A percentile compares a stretch with the other conserved stretches of the same genome.
Conservation (phyloP, 495 filamentous ascomycete species). For the Extremus antarcticus region DNA sequence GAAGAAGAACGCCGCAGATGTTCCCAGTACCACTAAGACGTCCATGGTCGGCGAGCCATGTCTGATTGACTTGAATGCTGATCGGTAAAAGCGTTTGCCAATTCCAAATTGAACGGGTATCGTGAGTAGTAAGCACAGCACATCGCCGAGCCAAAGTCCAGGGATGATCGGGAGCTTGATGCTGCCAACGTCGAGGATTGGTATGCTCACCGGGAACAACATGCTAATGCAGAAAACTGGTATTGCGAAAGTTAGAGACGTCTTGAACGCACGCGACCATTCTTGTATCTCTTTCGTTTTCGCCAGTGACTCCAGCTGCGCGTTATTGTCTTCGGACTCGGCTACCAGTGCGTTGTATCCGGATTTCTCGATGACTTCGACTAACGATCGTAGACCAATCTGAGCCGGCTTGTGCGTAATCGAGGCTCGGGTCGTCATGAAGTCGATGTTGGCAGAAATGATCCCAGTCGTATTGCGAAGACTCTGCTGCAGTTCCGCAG, state of each 20-base stretch:
- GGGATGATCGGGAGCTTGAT: slow-evolving; percentile 44
- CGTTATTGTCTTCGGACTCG: slow-evolving; percentile 90
- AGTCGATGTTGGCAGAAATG: slow-evolving; percentile 56
- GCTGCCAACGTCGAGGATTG: slow-evolving; percentile 58
- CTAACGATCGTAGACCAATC: slow-evolving; percentile 69
- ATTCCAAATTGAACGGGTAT: slow-evolving; percentile 95
- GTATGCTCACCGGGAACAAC: slow-evolving; percentile 50
- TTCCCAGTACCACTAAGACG: slow-evolving; percentile 86
- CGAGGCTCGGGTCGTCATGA: slow-evolving; percentile 53
- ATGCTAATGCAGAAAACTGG: slow-evolving; percentile 91
- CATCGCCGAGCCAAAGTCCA: slow-evolving; percentile 78
- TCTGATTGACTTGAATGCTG: slow-evolving; percentile 79
- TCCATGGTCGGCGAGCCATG: slow-evolving; percentile 96
- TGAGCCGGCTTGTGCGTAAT: slow-evolving; percentile 59
- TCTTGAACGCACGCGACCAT: slow-evolving; percentile 70
- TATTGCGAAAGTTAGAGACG: slow-evolving; percentile 68
- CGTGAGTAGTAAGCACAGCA: slow-evolving; percentile 72
- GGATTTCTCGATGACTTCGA: slow-evolving; percentile 65
- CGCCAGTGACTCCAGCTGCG: slow-evolving; percentile 86
- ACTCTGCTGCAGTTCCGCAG: slow-evolving; percentile 57
- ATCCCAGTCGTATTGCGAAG: slow-evolving; percentile 60
- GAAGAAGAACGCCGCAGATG: slow-evolving; percentile 97
- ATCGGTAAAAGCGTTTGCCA: slow-evolving; percentile 81
- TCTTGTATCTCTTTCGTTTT: slow-evolving; percentile 94
- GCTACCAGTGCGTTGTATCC: slow-evolving; percentile 84